These are phyloP conservation scores for Phytophthora cryptogea DNA, from an alignment of 352 stramenopile species.

Conservation along the genomic window DNA sequence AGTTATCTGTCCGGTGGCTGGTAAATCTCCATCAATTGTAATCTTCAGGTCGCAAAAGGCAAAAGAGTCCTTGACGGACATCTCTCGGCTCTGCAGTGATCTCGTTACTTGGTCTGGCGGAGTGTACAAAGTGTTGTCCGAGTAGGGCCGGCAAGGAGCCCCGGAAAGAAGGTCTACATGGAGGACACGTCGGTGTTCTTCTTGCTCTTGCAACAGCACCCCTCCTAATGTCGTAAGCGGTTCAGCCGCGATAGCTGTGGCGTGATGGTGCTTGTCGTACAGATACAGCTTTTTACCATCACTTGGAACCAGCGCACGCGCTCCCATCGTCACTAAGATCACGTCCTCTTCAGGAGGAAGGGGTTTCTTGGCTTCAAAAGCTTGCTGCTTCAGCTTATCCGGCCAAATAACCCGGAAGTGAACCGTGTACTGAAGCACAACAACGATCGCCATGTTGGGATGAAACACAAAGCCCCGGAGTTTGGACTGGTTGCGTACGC, in stretches of 20 bases:
- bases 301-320: constrained; percentile 64
- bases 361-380: constrained; percentile 57
- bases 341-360: constrained; percentile 74
- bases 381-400: constrained; percentile 64
- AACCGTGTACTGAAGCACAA: constrained; percentile 88
- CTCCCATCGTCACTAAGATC: constrained; percentile 73
- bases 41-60: constrained; percentile 71
- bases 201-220: constrained; percentile 13
- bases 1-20: background rate
- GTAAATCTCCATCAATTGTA: constrained; percentile 26
- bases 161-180: constrained; percentile 76
- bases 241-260: constrained; percentile 22
- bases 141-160: constrained; percentile 68
- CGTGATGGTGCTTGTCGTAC: constrained; percentile 62
- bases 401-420: constrained; percentile 81
- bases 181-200: constrained; percentile 42
- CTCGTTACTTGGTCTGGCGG: constrained; percentile 44
- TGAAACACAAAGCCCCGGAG: constrained; percentile 83
- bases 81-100: constrained; percentile 28
- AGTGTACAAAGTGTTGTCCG: constrained; percentile 76
- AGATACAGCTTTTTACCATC: constrained; percentile 81
- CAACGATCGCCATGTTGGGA: constrained; percentile 76
- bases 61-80: constrained; percentile 56
- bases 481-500: constrained; percentile 47
- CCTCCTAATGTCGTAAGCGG: constrained; percentile 27